These are phyloP conservation scores for Boeremia exigua DNA, from an alignment of 2,329 filamentous ascomycete genomes.

Conservation along the genomic window DNA sequence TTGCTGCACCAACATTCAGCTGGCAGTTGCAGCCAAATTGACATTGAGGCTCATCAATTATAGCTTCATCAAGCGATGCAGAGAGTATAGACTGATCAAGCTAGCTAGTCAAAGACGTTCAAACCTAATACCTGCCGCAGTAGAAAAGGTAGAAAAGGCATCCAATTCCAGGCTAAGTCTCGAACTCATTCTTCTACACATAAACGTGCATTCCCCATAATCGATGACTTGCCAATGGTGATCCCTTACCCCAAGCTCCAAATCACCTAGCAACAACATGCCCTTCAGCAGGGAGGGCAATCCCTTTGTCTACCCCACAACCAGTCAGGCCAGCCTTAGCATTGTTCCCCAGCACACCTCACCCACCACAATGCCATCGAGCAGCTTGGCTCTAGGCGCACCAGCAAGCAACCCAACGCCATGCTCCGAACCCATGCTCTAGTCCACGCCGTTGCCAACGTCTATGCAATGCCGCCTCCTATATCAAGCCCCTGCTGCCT, in stretches of 20 bases:
- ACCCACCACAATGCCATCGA: neutral
- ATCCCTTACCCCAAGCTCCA: neutral
- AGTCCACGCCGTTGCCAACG: neutral
- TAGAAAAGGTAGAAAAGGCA: too few species aligned
- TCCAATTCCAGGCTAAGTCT: neutral
- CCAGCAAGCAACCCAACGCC: neutral
- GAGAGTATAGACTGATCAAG: too few species aligned
- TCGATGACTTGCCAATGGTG: neutral
- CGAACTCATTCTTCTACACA: neutral
- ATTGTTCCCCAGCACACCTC: slow-evolving; percentile 4
- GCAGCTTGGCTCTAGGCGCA: neutral
- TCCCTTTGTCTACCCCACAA: neutral
- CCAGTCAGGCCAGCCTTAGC: neutral
- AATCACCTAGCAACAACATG: neutral
- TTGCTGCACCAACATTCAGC: neutral
- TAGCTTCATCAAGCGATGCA: neutral
- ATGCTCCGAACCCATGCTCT: neutral
- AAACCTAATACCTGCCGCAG: too few species aligned
- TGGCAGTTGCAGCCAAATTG: too few species aligned
- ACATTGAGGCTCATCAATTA: too few species aligned
- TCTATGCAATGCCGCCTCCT: neutral
- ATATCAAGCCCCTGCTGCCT: neutral
- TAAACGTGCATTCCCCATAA: neutral
- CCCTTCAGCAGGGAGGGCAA: neutral
- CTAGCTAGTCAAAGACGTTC: too few species aligned